Percentiles rank a stretch among this genome's conserved stretches.
Conservation (phyloP, 2,329 filamentous ascomycete species). For the Pseudonectria buxi region DNA sequence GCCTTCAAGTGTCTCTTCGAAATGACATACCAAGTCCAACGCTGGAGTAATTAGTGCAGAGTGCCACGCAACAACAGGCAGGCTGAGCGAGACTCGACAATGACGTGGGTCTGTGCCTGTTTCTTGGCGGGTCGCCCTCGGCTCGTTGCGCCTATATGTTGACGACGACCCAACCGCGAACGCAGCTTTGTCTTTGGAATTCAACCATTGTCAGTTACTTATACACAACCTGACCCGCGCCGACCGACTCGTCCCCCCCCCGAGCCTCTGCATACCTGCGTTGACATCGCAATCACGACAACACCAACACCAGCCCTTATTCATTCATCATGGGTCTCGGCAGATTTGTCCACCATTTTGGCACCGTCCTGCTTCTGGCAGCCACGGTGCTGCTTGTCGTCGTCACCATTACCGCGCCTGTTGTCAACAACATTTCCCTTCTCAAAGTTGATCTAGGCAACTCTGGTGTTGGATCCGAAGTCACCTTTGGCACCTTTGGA, state of each 20-base stretch:
- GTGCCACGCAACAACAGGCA: no score
- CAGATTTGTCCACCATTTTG: conserved; percentile 48
- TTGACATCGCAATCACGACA: background rate
- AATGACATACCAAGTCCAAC: background rate
- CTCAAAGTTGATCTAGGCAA: conserved; percentile 44
- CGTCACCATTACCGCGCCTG: conserved; percentile 51
- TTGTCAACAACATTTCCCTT: conserved; percentile 48
- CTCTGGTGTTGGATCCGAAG: conserved; percentile 25
- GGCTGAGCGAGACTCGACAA: no score
- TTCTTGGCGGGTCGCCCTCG: no score
- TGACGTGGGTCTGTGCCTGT: no score
- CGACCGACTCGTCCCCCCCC: no score
- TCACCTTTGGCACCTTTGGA: conserved; percentile 56
- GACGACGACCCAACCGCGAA: no score
- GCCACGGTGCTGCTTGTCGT: conserved; percentile 51
- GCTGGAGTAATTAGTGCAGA: background rate
- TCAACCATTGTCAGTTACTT: no score
- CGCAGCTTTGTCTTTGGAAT: no score
- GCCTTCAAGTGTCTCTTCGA: background rate
- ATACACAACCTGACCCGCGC: no score
- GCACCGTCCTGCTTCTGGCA: conserved; percentile 50
- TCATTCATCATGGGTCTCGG: conserved; percentile 37
- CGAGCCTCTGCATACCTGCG: no score
- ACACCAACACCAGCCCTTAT: conserved; percentile 4
- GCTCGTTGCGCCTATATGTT: no score